phyloP scores from a whole-genome alignment of 805 yeast genomes.

The Komagataella populi region DNA sequence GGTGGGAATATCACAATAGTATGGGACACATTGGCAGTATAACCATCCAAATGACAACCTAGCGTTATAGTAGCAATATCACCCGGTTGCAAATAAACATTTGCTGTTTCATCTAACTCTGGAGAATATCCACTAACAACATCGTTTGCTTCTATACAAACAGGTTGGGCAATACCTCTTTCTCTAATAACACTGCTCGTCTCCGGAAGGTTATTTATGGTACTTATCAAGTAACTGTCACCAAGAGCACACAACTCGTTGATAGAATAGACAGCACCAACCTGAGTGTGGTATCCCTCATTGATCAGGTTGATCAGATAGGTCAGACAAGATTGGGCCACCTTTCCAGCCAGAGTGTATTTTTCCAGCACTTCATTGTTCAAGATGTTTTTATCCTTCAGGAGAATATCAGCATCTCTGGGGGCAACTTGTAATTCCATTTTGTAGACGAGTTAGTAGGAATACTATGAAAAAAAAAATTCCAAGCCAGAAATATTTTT shows the following conservation, averaged over 20 bases:
- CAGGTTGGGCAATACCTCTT: constrained; percentile 91
- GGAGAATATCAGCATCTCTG: constrained; percentile 50
- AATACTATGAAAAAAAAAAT: not conserved
- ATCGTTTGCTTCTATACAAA: constrained; percentile 74
- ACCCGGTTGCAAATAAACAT: constrained; percentile 46
- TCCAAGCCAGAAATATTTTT: not conserved
- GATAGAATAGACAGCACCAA: constrained; percentile 31
- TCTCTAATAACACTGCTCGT: constrained; percentile 47
- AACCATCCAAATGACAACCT: constrained; percentile 93
- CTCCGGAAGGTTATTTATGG: constrained; percentile 44
- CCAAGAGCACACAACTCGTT: constrained; percentile 74
- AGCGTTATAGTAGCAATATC: constrained; percentile 76
- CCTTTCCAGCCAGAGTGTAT: constrained; percentile 81
- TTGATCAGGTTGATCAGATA: constrained; percentile 57
- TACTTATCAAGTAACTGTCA: constrained; percentile 56
- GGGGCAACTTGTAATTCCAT: not conserved
- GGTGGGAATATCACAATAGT: constrained; percentile 76
- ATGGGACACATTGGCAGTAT: constrained; percentile 77
- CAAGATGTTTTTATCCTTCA: constrained; percentile 61
- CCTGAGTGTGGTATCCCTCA: constrained; percentile 53
- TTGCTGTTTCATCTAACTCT: constrained; percentile 50
- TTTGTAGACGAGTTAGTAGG: not conserved
- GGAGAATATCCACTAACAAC: constrained; percentile 75
- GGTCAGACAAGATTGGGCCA: constrained; percentile 68
- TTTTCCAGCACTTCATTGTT: constrained; percentile 54